A percentile compares a stretch with the other conserved stretches of the same genome.
Evolutionary conservation across 2,329 filamentous ascomycete species (phyloP).

Genomic region (Eutypella sp.): DNA sequence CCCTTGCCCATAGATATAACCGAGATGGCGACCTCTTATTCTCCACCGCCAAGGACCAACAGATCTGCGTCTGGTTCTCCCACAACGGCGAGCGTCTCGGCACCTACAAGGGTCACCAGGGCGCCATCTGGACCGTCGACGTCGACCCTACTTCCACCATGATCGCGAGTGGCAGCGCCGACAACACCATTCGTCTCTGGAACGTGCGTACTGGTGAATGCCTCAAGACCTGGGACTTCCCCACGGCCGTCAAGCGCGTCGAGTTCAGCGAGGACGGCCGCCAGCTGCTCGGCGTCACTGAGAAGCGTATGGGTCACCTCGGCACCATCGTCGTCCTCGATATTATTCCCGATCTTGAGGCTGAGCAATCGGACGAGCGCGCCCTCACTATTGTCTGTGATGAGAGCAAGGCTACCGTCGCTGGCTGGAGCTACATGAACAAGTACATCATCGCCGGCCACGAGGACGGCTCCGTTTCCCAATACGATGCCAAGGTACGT

Average conservation of each 20-base stretch:
- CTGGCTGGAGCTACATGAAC: constrained; percentile 89
- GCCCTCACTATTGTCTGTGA: constrained; percentile 85
- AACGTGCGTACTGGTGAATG: constrained; percentile 88
- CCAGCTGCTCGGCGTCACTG: constrained; percentile 86
- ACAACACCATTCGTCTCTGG: constrained; percentile 98
- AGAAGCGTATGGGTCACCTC: constrained; percentile 96
- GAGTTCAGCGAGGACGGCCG: constrained; percentile 95
- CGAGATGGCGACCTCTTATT: constrained; percentile 95
- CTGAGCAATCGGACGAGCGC: constrained; percentile 80
- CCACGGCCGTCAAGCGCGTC: constrained; percentile 93
- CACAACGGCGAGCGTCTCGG: constrained; percentile 97
- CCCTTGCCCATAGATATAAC: constrained; percentile 60
- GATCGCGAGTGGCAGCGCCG: constrained; percentile 90
- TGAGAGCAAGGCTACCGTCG: constrained; percentile 94
- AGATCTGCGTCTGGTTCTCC: constrained; percentile 94
- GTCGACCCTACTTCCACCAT: constrained; percentile 88
- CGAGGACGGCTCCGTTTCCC: constrained; percentile 88
- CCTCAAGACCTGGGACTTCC: constrained; percentile 97
- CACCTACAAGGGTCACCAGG: constrained; percentile 94
- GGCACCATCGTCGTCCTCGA: constrained; percentile 92
- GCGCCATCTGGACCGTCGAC: constrained; percentile 98
- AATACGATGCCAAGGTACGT: constrained; percentile 81
- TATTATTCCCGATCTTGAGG: constrained; percentile 77
- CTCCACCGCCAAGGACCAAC: constrained; percentile 92
- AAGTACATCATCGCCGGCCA: constrained; percentile 98